These are phyloP conservation scores for Trichoderma atrobrunneum DNA, from an alignment of 2,329 filamentous ascomycete species.

Conservation along the genomic window DNA sequence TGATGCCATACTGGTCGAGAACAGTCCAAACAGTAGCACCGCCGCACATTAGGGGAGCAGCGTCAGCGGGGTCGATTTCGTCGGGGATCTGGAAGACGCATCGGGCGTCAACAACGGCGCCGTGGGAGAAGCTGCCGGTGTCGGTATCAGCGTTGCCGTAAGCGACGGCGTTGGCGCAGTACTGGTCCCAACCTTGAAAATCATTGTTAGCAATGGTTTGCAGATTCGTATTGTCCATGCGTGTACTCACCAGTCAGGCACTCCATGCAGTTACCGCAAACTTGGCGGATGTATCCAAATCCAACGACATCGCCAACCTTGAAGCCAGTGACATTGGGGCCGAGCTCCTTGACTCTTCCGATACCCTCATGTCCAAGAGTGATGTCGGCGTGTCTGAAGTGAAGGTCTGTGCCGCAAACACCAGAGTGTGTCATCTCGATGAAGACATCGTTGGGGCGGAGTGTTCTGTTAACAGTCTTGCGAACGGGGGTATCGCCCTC, in stretches of 20 bases:
- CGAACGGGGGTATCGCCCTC: conserved; percentile 1
- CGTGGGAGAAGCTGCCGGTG: conserved; percentile 33
- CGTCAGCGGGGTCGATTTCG: conserved; percentile 38
- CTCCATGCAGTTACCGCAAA: conserved; percentile 9
- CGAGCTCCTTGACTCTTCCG: conserved; percentile 55
- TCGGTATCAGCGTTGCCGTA: conserved; percentile 48
- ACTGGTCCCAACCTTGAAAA: conserved; percentile 44
- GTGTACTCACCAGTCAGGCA: conserved; percentile 9
- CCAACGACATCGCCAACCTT: conserved; percentile 62
- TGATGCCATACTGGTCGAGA: conserved; percentile 59
- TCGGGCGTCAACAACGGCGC: conserved; percentile 29
- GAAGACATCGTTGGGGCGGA: conserved; percentile 50
- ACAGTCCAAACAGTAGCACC: conserved; percentile 69
- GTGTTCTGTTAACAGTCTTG: conserved; percentile 5
- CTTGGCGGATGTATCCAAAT: conserved; percentile 41
- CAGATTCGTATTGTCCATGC: conserved; percentile 45
- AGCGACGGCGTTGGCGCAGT: conserved; percentile 42
- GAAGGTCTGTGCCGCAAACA: conserved; percentile 62
- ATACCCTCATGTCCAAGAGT: conserved; percentile 65
- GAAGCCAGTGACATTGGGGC: conserved; percentile 46
- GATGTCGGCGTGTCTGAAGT: conserved; percentile 34
- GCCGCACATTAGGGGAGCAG: conserved; percentile 67
- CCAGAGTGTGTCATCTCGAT: conserved; percentile 65
- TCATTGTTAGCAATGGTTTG: conserved; percentile 38
- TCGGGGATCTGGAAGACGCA: conserved; percentile 53